Evolutionary conservation across 2,329 filamentous ascomycete genomes (phyloP).

Genomic region (Nemania bipapillata): DNA sequence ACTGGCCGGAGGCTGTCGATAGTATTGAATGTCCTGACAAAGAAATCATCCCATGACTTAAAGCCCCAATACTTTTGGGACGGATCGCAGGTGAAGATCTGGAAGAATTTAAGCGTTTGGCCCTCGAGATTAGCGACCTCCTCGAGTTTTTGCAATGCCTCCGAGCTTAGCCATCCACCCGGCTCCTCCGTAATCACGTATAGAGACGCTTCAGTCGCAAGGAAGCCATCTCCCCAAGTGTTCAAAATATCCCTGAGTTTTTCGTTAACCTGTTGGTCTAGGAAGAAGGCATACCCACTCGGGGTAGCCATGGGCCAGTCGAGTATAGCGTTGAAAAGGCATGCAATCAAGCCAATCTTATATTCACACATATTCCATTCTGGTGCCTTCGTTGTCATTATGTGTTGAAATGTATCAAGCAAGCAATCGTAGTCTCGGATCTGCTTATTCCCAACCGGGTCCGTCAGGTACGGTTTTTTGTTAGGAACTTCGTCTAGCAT

Average conservation of each 20-base stretch:
- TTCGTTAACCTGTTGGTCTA: conserved; percentile 4
- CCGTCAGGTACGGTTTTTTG: conserved; percentile 24
- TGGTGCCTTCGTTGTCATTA: conserved; percentile 9
- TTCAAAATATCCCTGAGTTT: conserved; percentile 12
- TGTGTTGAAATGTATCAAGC: conserved; percentile 5
- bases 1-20: conserved; percentile 2
- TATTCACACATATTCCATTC: conserved; percentile 4
- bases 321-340: conserved; percentile 11
- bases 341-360: conserved; percentile 7
- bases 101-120: background rate
- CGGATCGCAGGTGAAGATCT: conserved; percentile 10
- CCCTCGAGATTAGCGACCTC: conserved; percentile 11
- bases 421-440: conserved; percentile 11
- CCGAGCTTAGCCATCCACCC: background rate
- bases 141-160: conserved; percentile 5
- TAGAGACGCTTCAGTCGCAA: conserved; percentile 3
- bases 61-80: conserved; percentile 5
- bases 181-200: conserved; percentile 7
- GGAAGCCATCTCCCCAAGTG: conserved; percentile 4
- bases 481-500: conserved; percentile 26
- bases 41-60: conserved; percentile 12
- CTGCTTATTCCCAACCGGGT: conserved; percentile 13
- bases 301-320: conserved; percentile 20
- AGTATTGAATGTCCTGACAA: background rate
- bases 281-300: conserved; percentile 15